Conservation (phyloP, 192 early-diverging fungal species). For the Endogone sp. region DNA sequence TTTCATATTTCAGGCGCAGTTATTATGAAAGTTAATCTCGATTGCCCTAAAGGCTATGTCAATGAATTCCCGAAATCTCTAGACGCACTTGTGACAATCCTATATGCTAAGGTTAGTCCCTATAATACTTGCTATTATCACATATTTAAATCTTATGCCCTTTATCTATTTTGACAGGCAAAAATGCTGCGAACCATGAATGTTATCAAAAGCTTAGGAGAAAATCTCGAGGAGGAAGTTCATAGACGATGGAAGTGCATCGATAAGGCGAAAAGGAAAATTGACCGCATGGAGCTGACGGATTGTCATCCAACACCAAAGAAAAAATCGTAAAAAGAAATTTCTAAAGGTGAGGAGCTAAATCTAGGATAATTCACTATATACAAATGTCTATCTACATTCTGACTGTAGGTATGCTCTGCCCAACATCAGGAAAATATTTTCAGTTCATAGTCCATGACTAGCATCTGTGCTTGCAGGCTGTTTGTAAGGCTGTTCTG, state of each 20-base stretch:
- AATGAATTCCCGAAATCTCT: neutral
- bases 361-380: neutral
- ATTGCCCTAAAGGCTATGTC: neutral
- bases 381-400: neutral
- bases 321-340: neutral
- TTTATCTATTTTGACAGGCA: neutral
- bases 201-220: neutral
- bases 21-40: neutral
- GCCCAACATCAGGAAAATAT: neutral
- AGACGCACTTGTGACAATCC: neutral
- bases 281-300: neutral
- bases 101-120: neutral
- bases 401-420: neutral
- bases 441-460: too few species aligned
- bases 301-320: neutral
- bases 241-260: neutral
- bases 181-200: neutral
- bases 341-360: neutral
- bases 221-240: neutral
- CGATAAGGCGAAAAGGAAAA: neutral
- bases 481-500: too few species aligned
- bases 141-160: neutral
- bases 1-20: neutral
- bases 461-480: too few species aligned
- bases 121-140: neutral